phyloP scores from a whole-genome alignment of 306 rosid species.

The Lathyrus oleraceus region DNA sequence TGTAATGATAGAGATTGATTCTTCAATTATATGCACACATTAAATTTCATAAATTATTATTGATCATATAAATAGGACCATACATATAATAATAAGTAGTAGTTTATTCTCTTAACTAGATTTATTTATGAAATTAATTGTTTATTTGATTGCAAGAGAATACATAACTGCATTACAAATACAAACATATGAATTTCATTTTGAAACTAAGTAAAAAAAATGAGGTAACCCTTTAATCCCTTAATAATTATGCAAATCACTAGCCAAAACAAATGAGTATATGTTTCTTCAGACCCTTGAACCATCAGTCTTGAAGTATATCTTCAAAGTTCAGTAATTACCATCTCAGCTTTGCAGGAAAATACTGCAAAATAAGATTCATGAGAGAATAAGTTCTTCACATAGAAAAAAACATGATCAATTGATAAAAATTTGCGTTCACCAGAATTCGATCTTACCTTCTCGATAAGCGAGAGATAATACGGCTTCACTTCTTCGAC shows the following conservation, averaged over 20 bases:
- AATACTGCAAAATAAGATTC: conserved; percentile 37
- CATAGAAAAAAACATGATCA: neutral
- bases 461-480: conserved; percentile 67
- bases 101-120: neutral
- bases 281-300: neutral
- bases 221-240: neutral
- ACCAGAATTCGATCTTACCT: conserved; percentile 47
- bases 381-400: neutral
- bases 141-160: neutral
- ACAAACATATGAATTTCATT: neutral
- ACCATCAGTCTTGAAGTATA: neutral
- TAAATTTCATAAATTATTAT: neutral
- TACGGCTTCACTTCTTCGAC: conserved; percentile 73
- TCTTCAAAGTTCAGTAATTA: conserved; percentile 9
- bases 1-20: too few species aligned
- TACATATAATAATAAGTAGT: neutral
- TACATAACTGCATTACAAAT: neutral
- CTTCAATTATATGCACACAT: too few species aligned
- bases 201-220: neutral
- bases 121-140: too few species aligned
- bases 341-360: conserved; percentile 45
- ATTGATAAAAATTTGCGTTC: neutral
- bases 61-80: neutral
- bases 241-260: neutral
- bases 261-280: neutral